Percentiles rank a stretch among this genome's conserved stretches.
These are phyloP conservation scores for Inonotus hispidus DNA, from an alignment of 1,284 basidiomycete species.

Conservation along the genomic window DNA sequence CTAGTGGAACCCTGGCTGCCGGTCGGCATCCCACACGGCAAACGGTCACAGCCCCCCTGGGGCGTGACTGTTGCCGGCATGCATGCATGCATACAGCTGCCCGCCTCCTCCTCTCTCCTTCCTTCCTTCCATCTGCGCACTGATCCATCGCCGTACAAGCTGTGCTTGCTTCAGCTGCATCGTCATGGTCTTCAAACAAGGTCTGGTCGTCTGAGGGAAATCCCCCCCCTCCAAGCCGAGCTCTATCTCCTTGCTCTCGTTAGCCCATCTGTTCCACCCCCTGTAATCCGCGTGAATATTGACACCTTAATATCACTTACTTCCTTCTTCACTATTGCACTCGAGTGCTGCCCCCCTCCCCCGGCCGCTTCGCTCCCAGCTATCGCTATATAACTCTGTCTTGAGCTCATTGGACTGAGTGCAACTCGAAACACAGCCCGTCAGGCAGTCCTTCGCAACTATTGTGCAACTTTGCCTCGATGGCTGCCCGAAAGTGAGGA, in stretches of 20 bases:
- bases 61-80: too few relatives aligned
- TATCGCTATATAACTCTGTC: too few relatives aligned
- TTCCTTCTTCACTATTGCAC: conserved; percentile 60
- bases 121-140: too few relatives aligned
- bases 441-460: conserved; percentile 73
- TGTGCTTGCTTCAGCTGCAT: too few relatives aligned
- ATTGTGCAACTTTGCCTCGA: conserved; percentile 83
- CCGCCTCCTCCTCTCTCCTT: too few relatives aligned
- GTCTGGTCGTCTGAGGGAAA: too few relatives aligned
- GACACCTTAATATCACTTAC: conserved; percentile 63
- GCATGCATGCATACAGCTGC: too few relatives aligned
- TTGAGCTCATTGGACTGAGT: conserved; percentile 63
- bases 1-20: too few relatives aligned
- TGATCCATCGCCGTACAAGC: too few relatives aligned
- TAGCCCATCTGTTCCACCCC: conserved; percentile 57
- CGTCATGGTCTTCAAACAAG: too few relatives aligned
- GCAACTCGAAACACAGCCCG: conserved; percentile 62
- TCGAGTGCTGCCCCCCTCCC: conserved; percentile 63
- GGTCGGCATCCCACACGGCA: too few relatives aligned
- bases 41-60: too few relatives aligned
- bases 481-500: conserved; percentile 90
- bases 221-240: conserved; percentile 81
- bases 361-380: conserved; percentile 70
- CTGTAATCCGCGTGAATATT: conserved; percentile 66
- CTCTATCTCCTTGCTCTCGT: conserved; percentile 85